Base-by-base conservation (phyloP, 2,329 filamentous ascomycete species). In the Epichloe uncinata region DNA sequence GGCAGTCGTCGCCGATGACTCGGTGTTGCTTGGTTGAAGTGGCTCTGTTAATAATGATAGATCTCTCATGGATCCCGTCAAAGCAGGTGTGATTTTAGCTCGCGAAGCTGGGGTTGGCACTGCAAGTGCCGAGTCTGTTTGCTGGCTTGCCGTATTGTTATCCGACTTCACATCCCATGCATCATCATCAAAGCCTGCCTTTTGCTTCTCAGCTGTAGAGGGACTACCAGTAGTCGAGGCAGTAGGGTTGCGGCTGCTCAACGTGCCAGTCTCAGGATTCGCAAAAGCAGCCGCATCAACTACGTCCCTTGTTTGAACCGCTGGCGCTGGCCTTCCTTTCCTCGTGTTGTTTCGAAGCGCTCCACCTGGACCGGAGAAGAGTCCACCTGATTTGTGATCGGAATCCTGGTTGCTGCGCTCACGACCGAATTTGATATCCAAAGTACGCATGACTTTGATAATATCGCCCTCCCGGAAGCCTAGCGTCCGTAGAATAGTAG, bases 401-500 rank as follows among this genome's bases (percentile, higher is more conserved):
- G 74, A 78, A 50, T 78, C 78, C 51, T 73, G 71, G 58, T 79
- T 81, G 20, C 54, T 60, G 8, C 65, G 64, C 36, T 61, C 78
- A 37, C 90, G 83, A 46, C 76, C 78, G 62, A 79, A 95, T 63
- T 87, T 93, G 62, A 74, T 78, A 65, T 98, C 91, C 50, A 98
- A 68, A 58, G 78, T 79, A 55, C 91, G 90, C 81, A 93, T 96
- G 6, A 98, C 87, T 55, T 95, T 90, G 60, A 98, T 80, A 52
- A 96, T 95, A 65, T 98, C 93, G 26, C 93, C 93, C 67, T 97
- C 93, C 53, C 94, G 90, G 45, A 98, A 68, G n/a, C 93, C 93
- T 41, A 98, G 72, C 13, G 85, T 95, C 40, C 93, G 82, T 45
- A 98, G 73, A 16, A 91, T 81, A 53, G 78, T 81, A 5, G 87